Conservation (phyloP, 768 basidiomycete species). For the Chalciporus sphaerocephalus region DNA sequence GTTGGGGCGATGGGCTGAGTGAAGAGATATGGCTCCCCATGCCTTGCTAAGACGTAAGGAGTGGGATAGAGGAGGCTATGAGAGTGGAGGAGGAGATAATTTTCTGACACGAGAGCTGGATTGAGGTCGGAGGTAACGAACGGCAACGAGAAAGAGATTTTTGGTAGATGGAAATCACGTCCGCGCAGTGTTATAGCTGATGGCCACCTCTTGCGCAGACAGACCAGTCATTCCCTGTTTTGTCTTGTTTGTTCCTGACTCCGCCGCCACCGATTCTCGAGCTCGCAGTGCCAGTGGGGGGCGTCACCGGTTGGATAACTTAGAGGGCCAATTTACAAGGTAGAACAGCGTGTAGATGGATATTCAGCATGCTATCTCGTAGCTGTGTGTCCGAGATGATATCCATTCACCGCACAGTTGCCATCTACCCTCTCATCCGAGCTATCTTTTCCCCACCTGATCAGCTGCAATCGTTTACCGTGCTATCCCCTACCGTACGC, state of each 20-base stretch:
- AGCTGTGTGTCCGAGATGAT: too few species aligned
- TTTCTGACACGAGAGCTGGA: background rate
- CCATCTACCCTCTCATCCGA: too few species aligned
- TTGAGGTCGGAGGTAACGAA: slow-evolving; percentile 7
- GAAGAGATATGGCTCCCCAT: slow-evolving; percentile 23
- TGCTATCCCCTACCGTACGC: too few species aligned
- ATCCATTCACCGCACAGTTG: too few species aligned
- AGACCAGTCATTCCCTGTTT: slow-evolving; percentile 21
- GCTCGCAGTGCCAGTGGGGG: too few species aligned
- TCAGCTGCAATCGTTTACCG: too few species aligned
- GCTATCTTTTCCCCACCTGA: too few species aligned
- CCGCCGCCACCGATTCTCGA: slow-evolving; percentile 6
- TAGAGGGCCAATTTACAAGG: too few species aligned
- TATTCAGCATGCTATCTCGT: too few species aligned
- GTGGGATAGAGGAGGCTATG: background rate
- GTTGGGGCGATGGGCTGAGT: background rate
- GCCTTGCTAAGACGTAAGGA: slow-evolving; percentile 28
- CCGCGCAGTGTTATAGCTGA: slow-evolving; percentile 3
- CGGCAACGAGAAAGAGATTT: background rate
- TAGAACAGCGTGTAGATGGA: too few species aligned
- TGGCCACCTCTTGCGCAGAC: background rate
- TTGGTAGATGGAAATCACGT: slow-evolving; percentile 1
- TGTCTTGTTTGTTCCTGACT: slow-evolving; percentile 32
- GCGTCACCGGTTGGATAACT: too few species aligned
- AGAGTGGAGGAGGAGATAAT: background rate